Conservation (phyloP, 1,284 basidiomycete genomes). For the Trichosporon coremiiforme region DNA sequence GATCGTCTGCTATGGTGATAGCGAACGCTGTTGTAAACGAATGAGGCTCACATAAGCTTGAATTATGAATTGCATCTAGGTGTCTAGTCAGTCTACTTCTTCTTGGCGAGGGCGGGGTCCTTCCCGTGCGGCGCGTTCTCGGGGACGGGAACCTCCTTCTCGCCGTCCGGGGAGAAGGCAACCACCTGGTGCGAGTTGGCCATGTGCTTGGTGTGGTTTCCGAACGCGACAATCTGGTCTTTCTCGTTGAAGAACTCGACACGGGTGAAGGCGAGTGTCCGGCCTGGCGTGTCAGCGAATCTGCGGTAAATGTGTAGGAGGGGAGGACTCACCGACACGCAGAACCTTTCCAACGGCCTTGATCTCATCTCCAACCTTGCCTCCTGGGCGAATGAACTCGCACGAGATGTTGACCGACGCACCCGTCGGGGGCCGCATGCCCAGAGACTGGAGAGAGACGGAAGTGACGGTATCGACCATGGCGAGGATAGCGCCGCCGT, state of each 20-base stretch:
- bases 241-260: slow-evolving; percentile 47
- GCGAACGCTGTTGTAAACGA: not conserved
- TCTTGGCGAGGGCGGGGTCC: slow-evolving; percentile 9
- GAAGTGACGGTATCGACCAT: slow-evolving; percentile 56
- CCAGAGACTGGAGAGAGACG: slow-evolving; percentile 51
- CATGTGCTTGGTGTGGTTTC: slow-evolving; percentile 55
- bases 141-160: slow-evolving; percentile 38
- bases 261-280: slow-evolving; percentile 47
- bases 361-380: slow-evolving; percentile 44
- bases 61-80: slow-evolving; percentile 9
- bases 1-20: too few relatives aligned
- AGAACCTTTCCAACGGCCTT: slow-evolving; percentile 49
- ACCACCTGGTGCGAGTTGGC: slow-evolving; percentile 38
- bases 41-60: not conserved
- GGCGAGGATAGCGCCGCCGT: slow-evolving; percentile 54
- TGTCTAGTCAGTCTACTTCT: slow-evolving; percentile 16
- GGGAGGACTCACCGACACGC: slow-evolving; percentile 45
- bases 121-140: slow-evolving; percentile 11
- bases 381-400: slow-evolving; percentile 55
- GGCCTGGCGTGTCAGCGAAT: slow-evolving; percentile 33
- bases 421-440: slow-evolving; percentile 53
- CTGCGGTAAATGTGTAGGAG: not conserved
- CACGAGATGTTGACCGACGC: slow-evolving; percentile 53
- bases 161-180: slow-evolving; percentile 45
- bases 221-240: slow-evolving; percentile 53